Evolutionary conservation across 2,329 filamentous ascomycete genomes (phyloP).

Genomic region (Hypoxylon sp.): DNA sequence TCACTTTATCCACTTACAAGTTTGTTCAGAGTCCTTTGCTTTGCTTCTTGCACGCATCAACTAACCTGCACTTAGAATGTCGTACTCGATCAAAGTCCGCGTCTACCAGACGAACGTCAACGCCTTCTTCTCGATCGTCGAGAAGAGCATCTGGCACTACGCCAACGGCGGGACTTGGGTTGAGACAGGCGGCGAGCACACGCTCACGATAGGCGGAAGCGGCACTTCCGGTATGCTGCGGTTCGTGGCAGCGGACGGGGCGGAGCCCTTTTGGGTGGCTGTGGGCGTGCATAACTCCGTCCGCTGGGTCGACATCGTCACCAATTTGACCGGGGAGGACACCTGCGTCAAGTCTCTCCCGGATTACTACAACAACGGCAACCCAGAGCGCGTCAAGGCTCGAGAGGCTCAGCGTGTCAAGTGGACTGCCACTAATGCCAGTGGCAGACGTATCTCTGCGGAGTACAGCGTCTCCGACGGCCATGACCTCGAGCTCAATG

Average conservation of each 20-base stretch:
- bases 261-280: background rate
- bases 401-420: background rate
- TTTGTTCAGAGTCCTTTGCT: background rate
- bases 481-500: background rate
- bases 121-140: background rate
- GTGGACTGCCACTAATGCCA: background rate
- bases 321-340: background rate
- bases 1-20: background rate
- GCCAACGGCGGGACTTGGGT: background rate
- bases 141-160: background rate
- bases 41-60: background rate
- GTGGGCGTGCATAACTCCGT: background rate
- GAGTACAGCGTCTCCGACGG: background rate
- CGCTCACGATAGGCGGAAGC: background rate
- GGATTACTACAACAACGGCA: background rate
- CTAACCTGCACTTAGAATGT: background rate
- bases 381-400: background rate
- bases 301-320: background rate
- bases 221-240: background rate
- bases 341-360: constrained; percentile 1
- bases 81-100: background rate
- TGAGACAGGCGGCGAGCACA: background rate
- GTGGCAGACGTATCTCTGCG: background rate
- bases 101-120: background rate
- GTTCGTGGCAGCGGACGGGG: background rate